Evolutionary conservation across 306 rosid genomes (phyloP), one percentile per base, ranked within the genome.

Genomic region (Castanea sativa): DNA sequence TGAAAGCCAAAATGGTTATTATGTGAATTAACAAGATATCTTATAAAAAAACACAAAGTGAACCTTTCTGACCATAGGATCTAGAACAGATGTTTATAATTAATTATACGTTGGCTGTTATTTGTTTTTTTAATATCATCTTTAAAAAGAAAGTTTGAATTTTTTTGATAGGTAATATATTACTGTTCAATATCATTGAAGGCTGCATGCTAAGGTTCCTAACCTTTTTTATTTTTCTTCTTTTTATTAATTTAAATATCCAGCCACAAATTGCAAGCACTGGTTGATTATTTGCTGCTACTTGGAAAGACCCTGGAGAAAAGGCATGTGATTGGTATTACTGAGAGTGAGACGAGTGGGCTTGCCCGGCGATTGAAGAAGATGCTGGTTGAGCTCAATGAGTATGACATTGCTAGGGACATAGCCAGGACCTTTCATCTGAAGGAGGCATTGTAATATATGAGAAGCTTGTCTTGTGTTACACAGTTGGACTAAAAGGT

Each of bases 351-450:
- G 79, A 86, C 87, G 9, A 82, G 78, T 35, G 87, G 89, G 81
- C 91, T 94, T 41, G 97, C 97, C 8, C 93, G 97, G 69, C 90
- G 97, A 59, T 78, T 94, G 64, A 94, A 92, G 89, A 94, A 94
- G 88, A 86, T 92, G 88, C 89, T 94, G 38, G 97, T 92, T 57
- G 98, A 94, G 78, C 92, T 94, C 77, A 88, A 94, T 41, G 92
- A 94, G 76, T 94, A 92, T 79, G 98, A 94, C 82, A 83, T 80
- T 65, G 98, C 97, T 43, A 87, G 97, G 86, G 86, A 77, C 83
- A 79, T 94, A 78, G 90, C 85, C 23, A 88, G 89, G 92, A 89
- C 89, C 75, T 92, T 94, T 82, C 88, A 87, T 80, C 97, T 94
- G 53, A 94, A 85, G 81, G 98, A 94, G 86, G 97, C 98, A 30